phyloP scores from a whole-genome alignment of 768 basidiomycete genomes.

The Pisolithus tinctorius region DNA sequence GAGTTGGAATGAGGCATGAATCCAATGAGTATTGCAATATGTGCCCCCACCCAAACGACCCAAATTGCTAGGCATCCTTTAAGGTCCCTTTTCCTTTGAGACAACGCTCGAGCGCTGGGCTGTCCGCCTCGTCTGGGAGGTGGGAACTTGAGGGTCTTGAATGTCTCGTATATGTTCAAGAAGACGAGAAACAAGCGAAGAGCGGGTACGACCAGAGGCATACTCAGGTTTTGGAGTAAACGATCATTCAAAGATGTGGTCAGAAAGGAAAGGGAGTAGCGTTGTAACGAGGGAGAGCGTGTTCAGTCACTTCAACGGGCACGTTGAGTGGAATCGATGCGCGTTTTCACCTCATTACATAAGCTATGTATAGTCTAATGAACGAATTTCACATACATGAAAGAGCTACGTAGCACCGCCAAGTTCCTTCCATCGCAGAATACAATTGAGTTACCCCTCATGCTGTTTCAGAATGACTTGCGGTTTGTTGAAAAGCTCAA shows the following conservation, averaged over 20 bases:
- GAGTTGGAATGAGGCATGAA: conserved; percentile 9
- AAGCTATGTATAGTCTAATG: no score
- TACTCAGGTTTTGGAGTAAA: conserved; percentile 22
- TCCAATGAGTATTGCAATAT: conserved; percentile 2
- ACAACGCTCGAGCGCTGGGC: conserved; percentile 59
- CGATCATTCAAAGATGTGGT: conserved; percentile 5
- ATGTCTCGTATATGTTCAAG: conserved; percentile 77
- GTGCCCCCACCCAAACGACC: conserved; percentile 68
- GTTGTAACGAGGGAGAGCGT: conserved; percentile 1
- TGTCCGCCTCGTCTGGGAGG: conserved; percentile 47
- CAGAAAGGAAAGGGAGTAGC: background rate
- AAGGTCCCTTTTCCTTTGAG: conserved; percentile 77
- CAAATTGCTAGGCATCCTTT: conserved; percentile 81
- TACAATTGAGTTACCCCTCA: no score
- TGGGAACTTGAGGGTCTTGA: conserved; percentile 72
- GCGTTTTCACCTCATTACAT: no score
- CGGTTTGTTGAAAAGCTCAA: no score
- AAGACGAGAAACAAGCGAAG: conserved; percentile 68
- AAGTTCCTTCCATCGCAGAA: no score
- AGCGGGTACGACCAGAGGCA: conserved; percentile 62
- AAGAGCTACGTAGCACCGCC: no score
- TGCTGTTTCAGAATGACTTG: no score
- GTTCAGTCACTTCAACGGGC: conserved; percentile 1
- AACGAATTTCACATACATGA: no score
- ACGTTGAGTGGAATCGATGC: background rate